A percentile compares a stretch with the other conserved stretches of the same genome.
Evolutionary conservation across 305 asterid genomes (phyloP).

Genomic region (Fraxinus latifolia): DNA sequence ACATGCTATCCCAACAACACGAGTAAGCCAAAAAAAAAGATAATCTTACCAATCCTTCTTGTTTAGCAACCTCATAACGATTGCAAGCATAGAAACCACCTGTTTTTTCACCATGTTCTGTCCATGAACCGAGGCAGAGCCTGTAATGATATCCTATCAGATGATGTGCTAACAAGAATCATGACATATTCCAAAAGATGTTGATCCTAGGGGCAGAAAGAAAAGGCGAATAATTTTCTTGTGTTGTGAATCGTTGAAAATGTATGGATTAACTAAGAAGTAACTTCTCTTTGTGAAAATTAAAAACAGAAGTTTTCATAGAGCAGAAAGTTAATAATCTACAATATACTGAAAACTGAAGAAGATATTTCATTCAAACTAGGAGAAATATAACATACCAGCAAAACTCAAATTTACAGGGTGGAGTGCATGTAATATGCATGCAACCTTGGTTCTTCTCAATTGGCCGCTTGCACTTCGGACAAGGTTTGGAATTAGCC

Average conservation of each 20-base stretch:
- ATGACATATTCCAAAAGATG: constrained; percentile 11
- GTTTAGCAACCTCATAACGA: constrained; percentile 71
- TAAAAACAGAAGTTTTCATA: neutral
- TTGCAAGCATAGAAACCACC: constrained; percentile 90
- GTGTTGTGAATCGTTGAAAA: constrained; percentile 3
- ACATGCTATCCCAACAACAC: constrained; percentile 23
- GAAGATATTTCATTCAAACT: constrained; percentile 8
- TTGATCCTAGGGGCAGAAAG: constrained; percentile 20
- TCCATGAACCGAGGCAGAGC: constrained; percentile 89
- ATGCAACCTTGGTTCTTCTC: constrained; percentile 96
- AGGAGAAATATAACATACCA: constrained; percentile 50
- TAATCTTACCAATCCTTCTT: constrained; percentile 76
- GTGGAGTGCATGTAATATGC: constrained; percentile 95
- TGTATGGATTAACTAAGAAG: constrained; percentile 1
- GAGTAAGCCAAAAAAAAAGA: constrained; percentile 1
- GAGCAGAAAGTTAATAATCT: constrained; percentile 17
- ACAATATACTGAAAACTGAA: neutral
- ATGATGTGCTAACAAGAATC: constrained; percentile 24
- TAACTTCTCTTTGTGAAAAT: neutral
- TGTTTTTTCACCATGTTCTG: constrained; percentile 76
- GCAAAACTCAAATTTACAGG: constrained; percentile 94
- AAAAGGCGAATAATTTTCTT: constrained; percentile 4
- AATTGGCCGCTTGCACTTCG: constrained; percentile 95
- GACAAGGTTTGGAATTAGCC: constrained; percentile 94
- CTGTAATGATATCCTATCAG: constrained; percentile 48